A percentile compares a stretch with the other conserved stretches of the same genome.
phyloP scores from a whole-genome alignment of 345 rosid species.

The Viola odorata region DNA sequence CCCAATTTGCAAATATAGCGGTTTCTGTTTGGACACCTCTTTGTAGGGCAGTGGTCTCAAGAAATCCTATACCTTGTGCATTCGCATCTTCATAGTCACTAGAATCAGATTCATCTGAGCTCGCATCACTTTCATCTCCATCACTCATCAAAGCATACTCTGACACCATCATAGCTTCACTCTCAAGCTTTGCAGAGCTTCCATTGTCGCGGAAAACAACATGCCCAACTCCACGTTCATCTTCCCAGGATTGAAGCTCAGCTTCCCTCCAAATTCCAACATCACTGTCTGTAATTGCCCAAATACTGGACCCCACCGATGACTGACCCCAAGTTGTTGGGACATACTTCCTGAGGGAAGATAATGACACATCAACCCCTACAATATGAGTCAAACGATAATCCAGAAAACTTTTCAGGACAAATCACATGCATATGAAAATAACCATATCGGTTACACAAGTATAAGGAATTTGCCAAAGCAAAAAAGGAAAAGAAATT shows the following conservation, averaged over 20 bases:
- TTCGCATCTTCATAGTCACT: conserved; percentile 60
- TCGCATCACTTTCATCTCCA: conserved; percentile 56
- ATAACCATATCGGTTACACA: too few relatives aligned
- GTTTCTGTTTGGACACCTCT: conserved; percentile 78
- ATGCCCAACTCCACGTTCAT: conserved; percentile 45
- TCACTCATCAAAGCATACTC: conserved; percentile 54
- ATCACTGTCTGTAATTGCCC: conserved; percentile 59
- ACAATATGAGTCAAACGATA: conserved; percentile 22
- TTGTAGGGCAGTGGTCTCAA: conserved; percentile 41
- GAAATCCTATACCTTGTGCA: conserved; percentile 63
- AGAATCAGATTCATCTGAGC: conserved; percentile 45
- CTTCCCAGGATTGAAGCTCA: conserved; percentile 92
- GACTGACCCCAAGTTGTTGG: conserved; percentile 66
- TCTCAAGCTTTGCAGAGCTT: conserved; percentile 51
- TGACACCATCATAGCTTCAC: conserved; percentile 50
- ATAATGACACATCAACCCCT: conserved; percentile 76
- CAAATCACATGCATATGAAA: too few relatives aligned
- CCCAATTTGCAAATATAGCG: conserved; percentile 84
- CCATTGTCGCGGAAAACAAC: conserved; percentile 76
- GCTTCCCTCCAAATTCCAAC: conserved; percentile 70
- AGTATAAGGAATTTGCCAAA: neutral
- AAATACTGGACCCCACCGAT: conserved; percentile 74
- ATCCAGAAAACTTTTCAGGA: neutral
- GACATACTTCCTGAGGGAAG: conserved; percentile 60
- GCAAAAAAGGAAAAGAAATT: neutral